A percentile compares a stretch with the other conserved stretches of the same genome.
phyloP scores from a whole-genome alignment of 2,329 filamentous ascomycete genomes.

The Fusarium marasasianum region DNA sequence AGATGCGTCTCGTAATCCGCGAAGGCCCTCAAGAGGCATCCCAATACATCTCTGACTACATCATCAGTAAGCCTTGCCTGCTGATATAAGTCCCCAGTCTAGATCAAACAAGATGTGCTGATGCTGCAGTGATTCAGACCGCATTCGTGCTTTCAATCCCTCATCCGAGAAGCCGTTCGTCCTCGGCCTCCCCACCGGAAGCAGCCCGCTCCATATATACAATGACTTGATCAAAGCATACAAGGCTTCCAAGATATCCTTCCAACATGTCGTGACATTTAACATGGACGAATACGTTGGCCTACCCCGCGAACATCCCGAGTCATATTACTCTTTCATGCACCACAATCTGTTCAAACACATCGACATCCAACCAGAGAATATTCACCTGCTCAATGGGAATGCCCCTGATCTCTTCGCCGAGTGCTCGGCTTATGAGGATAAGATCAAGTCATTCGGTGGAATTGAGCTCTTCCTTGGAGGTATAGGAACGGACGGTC shows the following conservation, averaged over 20 bases:
- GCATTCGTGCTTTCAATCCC: neutral
- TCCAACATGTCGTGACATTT: slow-evolving; percentile 8
- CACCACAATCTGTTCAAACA: slow-evolving; percentile 5
- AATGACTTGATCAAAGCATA: neutral
- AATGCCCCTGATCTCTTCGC: neutral
- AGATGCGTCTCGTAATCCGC: slow-evolving; percentile 10
- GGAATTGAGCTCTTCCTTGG: slow-evolving; percentile 4
- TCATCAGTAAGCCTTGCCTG: neutral
- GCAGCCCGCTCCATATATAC: slow-evolving; percentile 8
- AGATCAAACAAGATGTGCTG: neutral
- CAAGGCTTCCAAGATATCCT: neutral
- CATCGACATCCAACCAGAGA: neutral
- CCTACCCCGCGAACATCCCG: neutral
- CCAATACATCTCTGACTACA: slow-evolving; percentile 9
- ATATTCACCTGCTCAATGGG: neutral
- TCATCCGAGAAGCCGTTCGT: slow-evolving; percentile 7
- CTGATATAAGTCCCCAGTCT: too few relatives aligned
- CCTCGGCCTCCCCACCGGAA: neutral
- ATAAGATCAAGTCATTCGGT: slow-evolving; percentile 4
- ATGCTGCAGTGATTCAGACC: neutral
- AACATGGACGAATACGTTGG: slow-evolving; percentile 18
- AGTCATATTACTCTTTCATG: slow-evolving; percentile 9
- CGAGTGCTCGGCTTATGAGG: neutral
- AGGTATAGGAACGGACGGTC: slow-evolving; percentile 2
- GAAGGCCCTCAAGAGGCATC: slow-evolving; percentile 10